phyloP scores from a whole-genome alignment of 2,329 filamentous ascomycete species.

The Penicillium sp. region DNA sequence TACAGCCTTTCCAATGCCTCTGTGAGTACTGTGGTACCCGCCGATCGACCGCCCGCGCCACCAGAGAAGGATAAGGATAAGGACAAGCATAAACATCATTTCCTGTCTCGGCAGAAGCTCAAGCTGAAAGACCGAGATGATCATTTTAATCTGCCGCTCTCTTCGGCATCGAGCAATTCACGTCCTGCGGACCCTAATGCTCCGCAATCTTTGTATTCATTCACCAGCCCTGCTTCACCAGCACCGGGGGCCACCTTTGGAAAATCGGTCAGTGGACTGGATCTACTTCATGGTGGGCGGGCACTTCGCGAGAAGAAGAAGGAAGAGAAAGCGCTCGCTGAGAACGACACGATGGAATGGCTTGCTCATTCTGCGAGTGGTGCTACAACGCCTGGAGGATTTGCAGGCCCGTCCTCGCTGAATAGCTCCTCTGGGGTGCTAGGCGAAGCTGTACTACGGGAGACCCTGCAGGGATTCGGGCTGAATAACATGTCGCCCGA shows the following conservation, averaged over 20 bases:
- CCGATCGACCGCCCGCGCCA: slow-evolving; percentile 45
- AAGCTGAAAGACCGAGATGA: slow-evolving; percentile 69
- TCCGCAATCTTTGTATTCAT: slow-evolving; percentile 69
- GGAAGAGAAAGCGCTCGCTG: slow-evolving; percentile 64
- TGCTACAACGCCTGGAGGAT: slow-evolving; percentile 35
- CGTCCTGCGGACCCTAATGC: slow-evolving; percentile 67
- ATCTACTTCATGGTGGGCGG: slow-evolving; percentile 77
- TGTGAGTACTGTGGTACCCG: slow-evolving; percentile 64
- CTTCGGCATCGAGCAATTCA: slow-evolving; percentile 70
- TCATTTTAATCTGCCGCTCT: slow-evolving; percentile 62
- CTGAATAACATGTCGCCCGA: slow-evolving; percentile 72
- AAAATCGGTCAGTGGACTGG: slow-evolving; percentile 81
- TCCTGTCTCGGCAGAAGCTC: slow-evolving; percentile 69
- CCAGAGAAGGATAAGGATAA: slow-evolving; percentile 51
- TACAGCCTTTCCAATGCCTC: slow-evolving; percentile 68
- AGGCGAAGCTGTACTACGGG: slow-evolving; percentile 46
- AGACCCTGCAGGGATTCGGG: slow-evolving; percentile 60
- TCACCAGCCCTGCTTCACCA: slow-evolving; percentile 66
- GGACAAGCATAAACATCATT: slow-evolving; percentile 65
- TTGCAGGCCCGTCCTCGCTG: slow-evolving; percentile 46
- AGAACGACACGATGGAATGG: slow-evolving; percentile 46
- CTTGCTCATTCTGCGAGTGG: slow-evolving; percentile 35
- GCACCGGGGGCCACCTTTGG: slow-evolving; percentile 69
- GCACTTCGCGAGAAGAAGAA: slow-evolving; percentile 81
- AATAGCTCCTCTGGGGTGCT: slow-evolving; percentile 41